phyloP scores from a whole-genome alignment of 768 basidiomycete genomes.

The Naganishia friedmannii region DNA sequence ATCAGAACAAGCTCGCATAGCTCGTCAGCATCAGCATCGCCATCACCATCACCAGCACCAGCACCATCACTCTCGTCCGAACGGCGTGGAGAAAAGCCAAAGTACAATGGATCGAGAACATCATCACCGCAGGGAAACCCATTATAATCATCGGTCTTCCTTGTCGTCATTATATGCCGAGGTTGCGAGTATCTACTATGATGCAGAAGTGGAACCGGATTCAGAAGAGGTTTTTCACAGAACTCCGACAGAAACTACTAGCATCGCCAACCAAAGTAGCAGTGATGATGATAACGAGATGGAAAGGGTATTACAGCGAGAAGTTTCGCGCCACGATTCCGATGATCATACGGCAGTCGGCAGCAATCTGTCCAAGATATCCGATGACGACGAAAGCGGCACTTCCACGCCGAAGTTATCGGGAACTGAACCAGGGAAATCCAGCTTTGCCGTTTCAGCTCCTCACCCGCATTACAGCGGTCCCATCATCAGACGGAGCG shows the following conservation, averaged over 20 bases:
- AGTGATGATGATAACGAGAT: slow-evolving; percentile 8
- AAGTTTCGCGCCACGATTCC: slow-evolving; percentile 9
- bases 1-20: background rate
- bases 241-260: background rate
- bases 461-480: background rate
- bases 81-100: background rate
- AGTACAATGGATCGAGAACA: background rate
- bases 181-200: slow-evolving; percentile 32
- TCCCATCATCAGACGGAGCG: slow-evolving; percentile 17
- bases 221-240: slow-evolving; percentile 1
- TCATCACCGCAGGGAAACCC: slow-evolving; percentile 7
- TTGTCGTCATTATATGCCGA: slow-evolving; percentile 28
- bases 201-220: slow-evolving; percentile 25
- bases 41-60: too few species aligned
- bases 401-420: background rate
- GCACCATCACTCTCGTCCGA: background rate
- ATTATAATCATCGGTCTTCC: slow-evolving; percentile 18
- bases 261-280: background rate
- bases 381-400: background rate
- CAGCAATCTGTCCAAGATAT: background rate
- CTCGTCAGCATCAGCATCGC: background rate
- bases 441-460: background rate
- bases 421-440: background rate
- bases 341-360: background rate
- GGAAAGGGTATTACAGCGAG: slow-evolving; percentile 10